A percentile compares a stretch with the other conserved stretches of the same genome.
Evolutionary conservation across 306 rosid genomes (phyloP).

Genomic region (Sesbania bispinosa): DNA sequence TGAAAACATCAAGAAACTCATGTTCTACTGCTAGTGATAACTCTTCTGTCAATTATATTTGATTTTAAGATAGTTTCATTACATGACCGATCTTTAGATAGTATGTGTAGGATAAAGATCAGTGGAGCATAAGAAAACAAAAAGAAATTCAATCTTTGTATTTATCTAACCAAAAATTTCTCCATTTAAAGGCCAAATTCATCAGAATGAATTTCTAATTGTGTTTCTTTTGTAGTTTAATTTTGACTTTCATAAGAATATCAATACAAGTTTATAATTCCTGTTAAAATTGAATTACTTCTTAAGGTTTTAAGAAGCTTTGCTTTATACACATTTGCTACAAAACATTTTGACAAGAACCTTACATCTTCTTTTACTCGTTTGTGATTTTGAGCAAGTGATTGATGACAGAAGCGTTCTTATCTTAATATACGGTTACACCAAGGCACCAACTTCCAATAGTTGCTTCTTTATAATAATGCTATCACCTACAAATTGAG

Average conservation of each 20-base stretch:
- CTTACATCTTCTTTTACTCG: no score
- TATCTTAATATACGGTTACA: no score
- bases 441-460: no score
- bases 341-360: neutral
- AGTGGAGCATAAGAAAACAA: neutral
- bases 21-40: conserved; percentile 80
- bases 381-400: neutral
- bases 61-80: neutral
- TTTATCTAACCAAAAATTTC: conserved; percentile 19
- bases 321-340: neutral
- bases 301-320: no score
- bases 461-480: no score
- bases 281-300: neutral
- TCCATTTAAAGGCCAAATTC: conserved; percentile 2
- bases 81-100: neutral
- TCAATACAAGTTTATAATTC: neutral
- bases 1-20: conserved; percentile 84
- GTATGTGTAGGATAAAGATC: conserved; percentile 6
- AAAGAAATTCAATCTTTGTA: neutral
- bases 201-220: neutral
- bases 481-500: no score
- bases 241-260: neutral
- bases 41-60: conserved; percentile 17
- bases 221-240: neutral
- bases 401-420: neutral